phyloP scores from a whole-genome alignment of 139 green algal genomes.

The Edaphochlamys debaryana region DNA sequence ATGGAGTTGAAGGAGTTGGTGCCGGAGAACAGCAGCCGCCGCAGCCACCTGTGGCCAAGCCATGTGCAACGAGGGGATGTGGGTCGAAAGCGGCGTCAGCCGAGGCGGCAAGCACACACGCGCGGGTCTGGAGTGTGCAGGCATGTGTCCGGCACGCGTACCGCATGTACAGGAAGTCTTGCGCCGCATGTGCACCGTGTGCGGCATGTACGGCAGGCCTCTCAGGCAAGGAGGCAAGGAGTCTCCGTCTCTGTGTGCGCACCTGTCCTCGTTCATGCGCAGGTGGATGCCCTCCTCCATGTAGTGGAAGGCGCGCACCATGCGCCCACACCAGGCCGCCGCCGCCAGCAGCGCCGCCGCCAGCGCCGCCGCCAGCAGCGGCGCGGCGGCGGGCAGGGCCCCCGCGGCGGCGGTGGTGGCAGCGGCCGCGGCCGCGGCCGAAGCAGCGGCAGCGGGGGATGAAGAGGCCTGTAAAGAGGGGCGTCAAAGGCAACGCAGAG shows the following conservation, averaged over 20 bases:
- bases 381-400: no score
- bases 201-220: no score
- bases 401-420: not conserved
- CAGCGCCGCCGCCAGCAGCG: not conserved
- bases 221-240: no score
- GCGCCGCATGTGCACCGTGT: no score
- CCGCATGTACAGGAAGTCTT: no score
- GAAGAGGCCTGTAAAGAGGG: no score
- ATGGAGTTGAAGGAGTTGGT: slow-evolving; percentile 41
- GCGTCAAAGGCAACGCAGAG: no score
- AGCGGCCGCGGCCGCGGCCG: not conserved
- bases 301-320: slow-evolving; percentile 3
- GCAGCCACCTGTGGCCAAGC: slow-evolving; percentile 5
- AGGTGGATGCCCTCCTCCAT: slow-evolving; percentile 24
- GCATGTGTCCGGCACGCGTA: no score
- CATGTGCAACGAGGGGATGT: not conserved
- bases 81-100: not conserved
- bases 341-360: not conserved
- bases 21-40: slow-evolving; percentile 24
- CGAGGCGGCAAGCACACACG: no score
- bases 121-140: no score
- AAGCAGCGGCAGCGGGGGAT: not conserved
- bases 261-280: slow-evolving; percentile 10
- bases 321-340: not conserved
- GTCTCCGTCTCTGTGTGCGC: not conserved